These are phyloP conservation scores for Lactarius indigo DNA, from an alignment of 768 basidiomycete species.

Conservation along the genomic window DNA sequence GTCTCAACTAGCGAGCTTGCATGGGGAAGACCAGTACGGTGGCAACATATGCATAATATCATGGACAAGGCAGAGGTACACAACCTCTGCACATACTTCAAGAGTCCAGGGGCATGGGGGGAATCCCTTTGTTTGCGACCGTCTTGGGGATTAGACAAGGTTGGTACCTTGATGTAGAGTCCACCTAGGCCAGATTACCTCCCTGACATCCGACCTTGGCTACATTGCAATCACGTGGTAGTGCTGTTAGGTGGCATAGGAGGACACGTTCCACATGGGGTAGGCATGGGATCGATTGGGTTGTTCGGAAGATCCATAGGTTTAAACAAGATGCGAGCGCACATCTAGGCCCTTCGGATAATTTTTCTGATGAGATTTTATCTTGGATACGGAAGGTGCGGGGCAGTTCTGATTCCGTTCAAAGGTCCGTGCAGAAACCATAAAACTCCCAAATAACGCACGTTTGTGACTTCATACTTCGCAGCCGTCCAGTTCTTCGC, in stretches of 20 bases:
- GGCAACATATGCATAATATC: background rate
- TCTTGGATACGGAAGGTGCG: background rate
- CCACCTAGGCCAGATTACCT: background rate
- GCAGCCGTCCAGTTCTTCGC: background rate
- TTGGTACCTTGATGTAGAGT: background rate
- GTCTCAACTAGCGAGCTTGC: too few relatives aligned
- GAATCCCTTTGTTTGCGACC: too few relatives aligned
- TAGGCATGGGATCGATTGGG: too few relatives aligned
- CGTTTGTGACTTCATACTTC: background rate
- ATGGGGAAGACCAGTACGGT: background rate
- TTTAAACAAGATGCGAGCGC: background rate
- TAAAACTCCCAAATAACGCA: background rate
- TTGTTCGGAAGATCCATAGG: background rate
- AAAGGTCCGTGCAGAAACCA: background rate
- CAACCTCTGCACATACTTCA: background rate
- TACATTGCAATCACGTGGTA: background rate
- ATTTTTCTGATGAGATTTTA: background rate
- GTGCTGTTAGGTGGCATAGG: too few relatives aligned
- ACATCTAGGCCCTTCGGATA: background rate
- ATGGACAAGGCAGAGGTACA: background rate
- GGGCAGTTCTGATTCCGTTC: background rate
- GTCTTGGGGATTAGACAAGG: too few relatives aligned
- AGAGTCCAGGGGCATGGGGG: too few relatives aligned
- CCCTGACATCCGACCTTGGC: background rate
- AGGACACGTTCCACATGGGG: too few relatives aligned